These are phyloP conservation scores for Penicillium sp. DNA, from an alignment of 2,329 filamentous ascomycete species.

Conservation along the genomic window DNA sequence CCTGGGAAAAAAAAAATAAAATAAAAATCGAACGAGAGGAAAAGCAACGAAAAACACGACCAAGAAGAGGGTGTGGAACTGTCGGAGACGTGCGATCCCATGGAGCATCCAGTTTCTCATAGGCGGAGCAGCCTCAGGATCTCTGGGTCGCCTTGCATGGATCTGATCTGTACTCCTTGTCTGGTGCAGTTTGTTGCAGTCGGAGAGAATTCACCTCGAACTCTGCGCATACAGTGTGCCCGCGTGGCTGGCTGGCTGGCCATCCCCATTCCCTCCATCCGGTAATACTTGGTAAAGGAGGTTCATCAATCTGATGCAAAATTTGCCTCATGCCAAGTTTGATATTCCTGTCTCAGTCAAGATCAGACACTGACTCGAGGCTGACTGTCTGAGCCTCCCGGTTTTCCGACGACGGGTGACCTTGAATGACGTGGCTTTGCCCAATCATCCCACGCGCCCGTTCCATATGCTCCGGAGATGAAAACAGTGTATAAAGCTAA, in stretches of 20 bases:
- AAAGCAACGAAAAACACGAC: conserved; percentile 1
- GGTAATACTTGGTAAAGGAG: neutral
- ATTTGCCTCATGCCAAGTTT: neutral
- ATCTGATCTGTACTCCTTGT: neutral
- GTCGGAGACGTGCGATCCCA: conserved; percentile 5
- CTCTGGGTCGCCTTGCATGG: neutral
- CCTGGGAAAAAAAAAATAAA: conserved; percentile 13
- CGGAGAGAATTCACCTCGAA: neutral
- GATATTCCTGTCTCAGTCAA: conserved; percentile 5
- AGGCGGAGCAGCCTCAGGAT: neutral
- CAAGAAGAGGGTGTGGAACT: conserved; percentile 15
- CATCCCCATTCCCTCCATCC: too few relatives aligned
- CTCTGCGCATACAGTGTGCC: neutral
- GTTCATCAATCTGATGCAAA: conserved; percentile 2
- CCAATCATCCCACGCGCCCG: neutral
- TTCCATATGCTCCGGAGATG: neutral
- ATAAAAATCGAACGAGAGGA: neutral
- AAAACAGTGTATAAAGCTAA: neutral
- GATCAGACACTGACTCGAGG: neutral
- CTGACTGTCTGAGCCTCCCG: neutral
- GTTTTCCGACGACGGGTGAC: neutral
- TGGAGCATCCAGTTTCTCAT: neutral
- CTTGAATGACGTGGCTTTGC: conserved; percentile 4
- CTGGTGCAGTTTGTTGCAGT: neutral
- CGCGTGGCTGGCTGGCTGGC: neutral